These are phyloP conservation scores for Nicotiana tomentosiformis DNA, from an alignment of 257 asterid genomes.

Conservation along the genomic window DNA sequence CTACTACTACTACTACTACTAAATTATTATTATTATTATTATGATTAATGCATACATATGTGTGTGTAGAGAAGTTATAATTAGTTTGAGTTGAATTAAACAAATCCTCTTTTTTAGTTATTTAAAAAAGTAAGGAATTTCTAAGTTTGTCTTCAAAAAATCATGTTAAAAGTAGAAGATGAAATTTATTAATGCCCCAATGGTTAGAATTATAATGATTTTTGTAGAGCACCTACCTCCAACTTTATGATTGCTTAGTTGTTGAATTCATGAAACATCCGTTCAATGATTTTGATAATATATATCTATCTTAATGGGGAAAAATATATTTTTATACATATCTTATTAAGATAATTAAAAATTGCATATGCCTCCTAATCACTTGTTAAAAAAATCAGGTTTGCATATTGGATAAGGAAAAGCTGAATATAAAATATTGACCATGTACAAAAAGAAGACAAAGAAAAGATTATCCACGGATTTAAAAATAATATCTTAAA, in stretches of 20 bases:
- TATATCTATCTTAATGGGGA: too few species aligned
- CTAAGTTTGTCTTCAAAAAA: background rate
- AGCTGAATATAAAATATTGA: background rate
- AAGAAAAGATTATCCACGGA: background rate
- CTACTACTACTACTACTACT: too few species aligned
- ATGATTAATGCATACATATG: too few species aligned
- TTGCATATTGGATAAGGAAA: background rate
- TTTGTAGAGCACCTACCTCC: background rate
- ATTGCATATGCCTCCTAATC: background rate
- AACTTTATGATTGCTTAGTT: background rate
- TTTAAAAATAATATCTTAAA: background rate
- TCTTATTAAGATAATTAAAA: background rate
- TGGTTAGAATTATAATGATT: background rate
- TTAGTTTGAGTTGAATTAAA: background rate
- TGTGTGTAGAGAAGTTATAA: background rate
- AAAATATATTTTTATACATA: background rate
- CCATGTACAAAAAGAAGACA: background rate
- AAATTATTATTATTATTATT: too few species aligned
- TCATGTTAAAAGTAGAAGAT: background rate
- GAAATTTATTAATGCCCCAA: background rate
- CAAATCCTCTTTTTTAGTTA: background rate
- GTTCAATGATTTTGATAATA: background rate
- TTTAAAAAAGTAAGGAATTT: background rate
- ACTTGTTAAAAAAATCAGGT: background rate
- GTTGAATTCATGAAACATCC: background rate